These are phyloP conservation scores for Ochetophila trinervis DNA, from an alignment of 306 rosid genomes.

Conservation along the genomic window DNA sequence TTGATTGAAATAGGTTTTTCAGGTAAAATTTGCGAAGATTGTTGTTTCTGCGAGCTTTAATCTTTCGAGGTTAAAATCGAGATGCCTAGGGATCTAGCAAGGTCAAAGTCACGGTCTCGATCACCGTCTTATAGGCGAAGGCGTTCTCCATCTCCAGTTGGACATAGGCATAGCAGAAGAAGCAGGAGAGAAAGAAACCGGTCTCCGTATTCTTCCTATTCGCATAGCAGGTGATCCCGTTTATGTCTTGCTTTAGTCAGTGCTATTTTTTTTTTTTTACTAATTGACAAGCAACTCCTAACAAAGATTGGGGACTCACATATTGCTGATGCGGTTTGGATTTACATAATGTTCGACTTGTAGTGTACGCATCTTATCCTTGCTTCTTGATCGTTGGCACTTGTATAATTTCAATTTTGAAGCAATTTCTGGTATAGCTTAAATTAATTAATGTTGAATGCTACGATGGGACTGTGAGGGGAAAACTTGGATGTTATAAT, in stretches of 20 bases:
- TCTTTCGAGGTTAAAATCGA: conserved; percentile 24
- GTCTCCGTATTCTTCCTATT: conserved; percentile 73
- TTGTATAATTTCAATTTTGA: conserved; percentile 16
- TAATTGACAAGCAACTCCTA: conserved; percentile 15
- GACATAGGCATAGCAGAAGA: conserved; percentile 66
- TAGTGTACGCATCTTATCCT: conserved; percentile 32
- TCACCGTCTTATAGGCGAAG: conserved; percentile 83
- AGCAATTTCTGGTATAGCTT: neutral
- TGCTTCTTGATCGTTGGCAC: conserved; percentile 11
- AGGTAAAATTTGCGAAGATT: too few relatives aligned
- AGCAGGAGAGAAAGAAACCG: conserved; percentile 78
- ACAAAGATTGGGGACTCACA: conserved; percentile 27
- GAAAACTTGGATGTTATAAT: neutral
- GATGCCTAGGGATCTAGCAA: conserved; percentile 90
- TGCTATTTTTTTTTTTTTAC: conserved; percentile 5
- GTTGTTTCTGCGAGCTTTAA: too few relatives aligned
- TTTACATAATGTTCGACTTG: conserved; percentile 31
- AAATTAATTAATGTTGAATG: conserved; percentile 22
- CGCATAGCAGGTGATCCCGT: conserved; percentile 89
- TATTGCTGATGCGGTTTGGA: conserved; percentile 35
- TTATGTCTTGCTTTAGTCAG: conserved; percentile 31
- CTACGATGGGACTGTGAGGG: conserved; percentile 15
- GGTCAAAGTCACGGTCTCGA: conserved; percentile 79
- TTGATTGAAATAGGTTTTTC: too few relatives aligned
- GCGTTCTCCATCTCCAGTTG: conserved; percentile 77